A percentile compares a stretch with the other conserved stretches of the same genome.
Conservation (phyloP, 2,329 filamentous ascomycete species). For the Microsporum ferrugineum region DNA sequence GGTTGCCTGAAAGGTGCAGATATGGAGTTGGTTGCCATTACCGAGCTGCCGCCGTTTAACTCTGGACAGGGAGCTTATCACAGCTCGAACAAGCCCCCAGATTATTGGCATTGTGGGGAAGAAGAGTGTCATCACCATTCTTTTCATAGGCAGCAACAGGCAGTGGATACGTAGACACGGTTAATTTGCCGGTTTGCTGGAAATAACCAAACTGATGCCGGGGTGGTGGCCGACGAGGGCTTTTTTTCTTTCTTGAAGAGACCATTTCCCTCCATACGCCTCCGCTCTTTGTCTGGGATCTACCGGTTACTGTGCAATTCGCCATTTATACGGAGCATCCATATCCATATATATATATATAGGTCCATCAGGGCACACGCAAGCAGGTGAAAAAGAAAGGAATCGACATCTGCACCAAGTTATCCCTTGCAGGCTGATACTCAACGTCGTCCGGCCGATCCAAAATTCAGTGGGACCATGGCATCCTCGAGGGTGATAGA, state of each 20-base stretch:
- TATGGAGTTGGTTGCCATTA: neutral
- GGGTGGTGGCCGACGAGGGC: neutral
- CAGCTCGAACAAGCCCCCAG: neutral
- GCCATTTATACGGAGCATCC: neutral
- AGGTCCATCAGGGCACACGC: neutral
- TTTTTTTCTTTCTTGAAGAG: neutral
- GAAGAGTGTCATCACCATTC: neutral
- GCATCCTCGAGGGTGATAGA: conserved; percentile 23
- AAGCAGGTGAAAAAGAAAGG: neutral
- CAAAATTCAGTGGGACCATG: conserved; percentile 2
- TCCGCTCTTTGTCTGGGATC: neutral
- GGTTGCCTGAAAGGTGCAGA: neutral
- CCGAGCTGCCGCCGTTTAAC: neutral
- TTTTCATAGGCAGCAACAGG: neutral
- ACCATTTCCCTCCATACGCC: neutral
- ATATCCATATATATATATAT: neutral
- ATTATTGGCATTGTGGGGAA: neutral
- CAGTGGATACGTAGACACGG: conserved; percentile 5
- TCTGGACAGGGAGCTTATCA: neutral
- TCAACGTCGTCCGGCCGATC: conserved; percentile 3
- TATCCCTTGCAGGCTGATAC: neutral
- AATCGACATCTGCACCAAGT: neutral
- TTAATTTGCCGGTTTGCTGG: neutral
- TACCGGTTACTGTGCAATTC: neutral
- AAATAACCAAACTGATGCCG: neutral